These are phyloP conservation scores for Diaporthe sp. DNA, from an alignment of 2,329 filamentous ascomycete species.

Conservation along the genomic window DNA sequence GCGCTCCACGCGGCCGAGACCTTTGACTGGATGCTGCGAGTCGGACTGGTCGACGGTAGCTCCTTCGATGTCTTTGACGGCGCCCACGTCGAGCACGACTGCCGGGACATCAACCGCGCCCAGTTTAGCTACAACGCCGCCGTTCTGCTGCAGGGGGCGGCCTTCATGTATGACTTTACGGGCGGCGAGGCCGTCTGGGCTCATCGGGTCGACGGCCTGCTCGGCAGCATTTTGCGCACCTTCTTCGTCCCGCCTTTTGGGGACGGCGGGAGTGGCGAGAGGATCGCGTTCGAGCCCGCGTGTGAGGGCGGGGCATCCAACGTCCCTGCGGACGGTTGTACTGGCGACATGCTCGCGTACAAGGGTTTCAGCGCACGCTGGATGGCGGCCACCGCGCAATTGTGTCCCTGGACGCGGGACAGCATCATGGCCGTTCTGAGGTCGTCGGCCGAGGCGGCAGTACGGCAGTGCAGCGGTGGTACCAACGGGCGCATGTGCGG, in stretches of 20 bases:
- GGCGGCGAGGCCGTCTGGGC: constrained; percentile 60
- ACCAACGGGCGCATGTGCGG: constrained; percentile 61
- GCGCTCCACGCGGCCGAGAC: constrained; percentile 67
- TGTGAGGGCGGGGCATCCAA: constrained; percentile 61
- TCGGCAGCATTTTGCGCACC: constrained; percentile 58
- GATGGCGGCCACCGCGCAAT: constrained; percentile 62
- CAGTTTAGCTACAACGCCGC: constrained; percentile 71
- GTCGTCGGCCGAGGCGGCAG: constrained; percentile 64
- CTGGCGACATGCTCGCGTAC: constrained; percentile 71
- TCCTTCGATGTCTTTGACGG: constrained; percentile 74
- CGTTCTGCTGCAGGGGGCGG: constrained; percentile 66
- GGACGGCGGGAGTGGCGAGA: constrained; percentile 35
- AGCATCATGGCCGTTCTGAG: constrained; percentile 61
- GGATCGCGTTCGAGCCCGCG: constrained; percentile 65
- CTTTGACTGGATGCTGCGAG: constrained; percentile 68
- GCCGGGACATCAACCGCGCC: constrained; percentile 63
- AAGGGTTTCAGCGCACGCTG: constrained; percentile 69
- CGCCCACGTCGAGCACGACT: constrained; percentile 64
- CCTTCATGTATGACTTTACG: constrained; percentile 70
- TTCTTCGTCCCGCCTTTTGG: constrained; percentile 56
- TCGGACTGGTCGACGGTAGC: constrained; percentile 64
- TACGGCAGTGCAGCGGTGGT: constrained; percentile 63
- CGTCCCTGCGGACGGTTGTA: constrained; percentile 59
- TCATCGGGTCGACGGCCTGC: constrained; percentile 61
- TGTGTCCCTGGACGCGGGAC: constrained; percentile 63